Conservation (phyloP, 179 eudicot genomes). For the Silene noctiflora region DNA sequence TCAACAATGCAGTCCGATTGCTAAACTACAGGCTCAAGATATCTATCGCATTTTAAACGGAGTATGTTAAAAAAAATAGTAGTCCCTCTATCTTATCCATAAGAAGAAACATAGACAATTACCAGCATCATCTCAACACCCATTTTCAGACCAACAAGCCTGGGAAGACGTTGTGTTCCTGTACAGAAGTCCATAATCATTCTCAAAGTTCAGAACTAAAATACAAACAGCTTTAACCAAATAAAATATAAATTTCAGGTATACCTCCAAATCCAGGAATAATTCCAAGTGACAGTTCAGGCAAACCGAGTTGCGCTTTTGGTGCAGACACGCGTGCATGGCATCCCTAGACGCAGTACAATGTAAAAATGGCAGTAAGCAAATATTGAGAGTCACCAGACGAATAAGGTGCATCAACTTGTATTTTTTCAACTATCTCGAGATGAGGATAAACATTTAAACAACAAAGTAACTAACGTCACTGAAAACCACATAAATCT, state of each 20-base stretch:
- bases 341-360: slow-evolving; percentile 54
- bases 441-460: neutral
- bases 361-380: neutral
- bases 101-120: slow-evolving; percentile 19
- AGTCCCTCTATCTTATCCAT: no score
- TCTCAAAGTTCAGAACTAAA: neutral
- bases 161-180: slow-evolving; percentile 97
- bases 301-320: slow-evolving; percentile 73
- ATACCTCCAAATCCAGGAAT: slow-evolving; percentile 89
- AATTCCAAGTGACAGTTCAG: slow-evolving; percentile 81
- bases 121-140: slow-evolving; percentile 81
- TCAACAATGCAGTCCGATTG: neutral
- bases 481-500: no score
- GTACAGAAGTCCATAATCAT: slow-evolving; percentile 16
- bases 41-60: neutral
- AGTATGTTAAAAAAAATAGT: neutral
- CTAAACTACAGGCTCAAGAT: neutral
- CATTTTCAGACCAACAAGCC: slow-evolving; percentile 73
- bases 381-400: neutral
- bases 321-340: slow-evolving; percentile 89
- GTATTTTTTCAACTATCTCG: neutral
- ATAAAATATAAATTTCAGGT: neutral
- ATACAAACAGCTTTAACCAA: neutral
- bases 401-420: neutral
- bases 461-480: neutral